Conservation (phyloP, 371 early-diverging fungal genomes). For the Mucor sp. region DNA sequence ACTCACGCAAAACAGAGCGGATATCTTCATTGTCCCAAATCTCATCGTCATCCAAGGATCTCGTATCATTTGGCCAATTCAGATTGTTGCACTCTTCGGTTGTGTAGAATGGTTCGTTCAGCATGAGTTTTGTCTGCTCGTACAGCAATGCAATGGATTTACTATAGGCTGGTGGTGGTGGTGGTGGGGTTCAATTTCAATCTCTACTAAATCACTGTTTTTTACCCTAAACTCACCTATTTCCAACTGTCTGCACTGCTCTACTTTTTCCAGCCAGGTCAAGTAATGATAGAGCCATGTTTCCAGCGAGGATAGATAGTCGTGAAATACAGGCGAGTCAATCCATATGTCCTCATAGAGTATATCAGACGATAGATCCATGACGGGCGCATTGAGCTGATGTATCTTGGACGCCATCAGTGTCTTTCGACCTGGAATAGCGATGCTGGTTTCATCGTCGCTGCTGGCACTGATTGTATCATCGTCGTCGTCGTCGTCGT, state of each 20-base stretch:
- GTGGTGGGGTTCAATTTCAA: background rate
- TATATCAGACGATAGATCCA: conserved; percentile 20
- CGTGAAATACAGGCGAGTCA: conserved; percentile 34
- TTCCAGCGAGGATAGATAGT: conserved; percentile 27
- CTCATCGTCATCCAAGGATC: conserved; percentile 10
- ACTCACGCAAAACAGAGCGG: conserved; percentile 15
- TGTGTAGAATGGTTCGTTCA: conserved; percentile 25
- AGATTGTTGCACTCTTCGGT: conserved; percentile 13
- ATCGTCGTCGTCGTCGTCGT: conserved; percentile 6
- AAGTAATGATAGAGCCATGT: conserved; percentile 27
- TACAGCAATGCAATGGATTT: conserved; percentile 21
- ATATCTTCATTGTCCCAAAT: conserved; percentile 17
- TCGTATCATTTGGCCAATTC: conserved; percentile 16
- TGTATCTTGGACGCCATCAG: background rate
- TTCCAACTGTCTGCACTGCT: conserved; percentile 36
- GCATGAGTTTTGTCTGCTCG: conserved; percentile 20
- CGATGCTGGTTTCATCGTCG: conserved; percentile 88
- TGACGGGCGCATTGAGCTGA: conserved; percentile 6
- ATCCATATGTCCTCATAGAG: conserved; percentile 39
- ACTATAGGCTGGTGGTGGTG: conserved; percentile 14
- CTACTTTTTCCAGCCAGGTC: conserved; percentile 29
- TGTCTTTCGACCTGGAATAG: conserved; percentile 86
- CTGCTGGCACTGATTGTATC: conserved; percentile 7
- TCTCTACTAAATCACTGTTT: background rate
- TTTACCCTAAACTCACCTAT: conserved; percentile 13